Evolutionary conservation across 2,329 filamentous ascomycete species (phyloP), one percentile per base, ranked within the genome.

Genomic region (Trichoderma afroharzianum): DNA sequence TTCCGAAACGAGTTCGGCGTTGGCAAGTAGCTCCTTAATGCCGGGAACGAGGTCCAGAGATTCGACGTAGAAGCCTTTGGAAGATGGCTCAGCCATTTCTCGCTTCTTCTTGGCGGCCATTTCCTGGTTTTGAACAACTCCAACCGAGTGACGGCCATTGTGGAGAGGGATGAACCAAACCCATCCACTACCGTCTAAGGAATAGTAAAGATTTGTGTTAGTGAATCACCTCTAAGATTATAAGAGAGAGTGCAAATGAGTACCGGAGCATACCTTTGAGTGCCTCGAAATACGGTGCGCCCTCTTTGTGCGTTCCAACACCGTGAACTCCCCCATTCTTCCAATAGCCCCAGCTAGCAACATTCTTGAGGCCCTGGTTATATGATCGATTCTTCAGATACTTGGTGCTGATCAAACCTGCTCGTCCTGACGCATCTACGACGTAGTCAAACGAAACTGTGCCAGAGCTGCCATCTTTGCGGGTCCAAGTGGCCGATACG

Each of bases 261-360:
- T 21, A n/a, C 4, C 9, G 1, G 50, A 14, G 59, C 70, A 64
- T 71, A 80, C 79, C 79, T 67, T 75, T 59, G 11, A 85, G 73
- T 1, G 82, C 83, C 74, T 86, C 84, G 72, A 86, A 86, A 66
- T 79, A 83, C 0, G 84, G 84, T 0, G 75, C 75, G 12, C 78
- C 78, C 43, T 83, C 81, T 68, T 74, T 77, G 7, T 73, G 55
- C 0, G 81, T 83, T 4, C 82, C 83, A 3, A 64, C 15, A 5
- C 73, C 80, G 71, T 83, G 84, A 0, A 71, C 9, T 4, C 74
- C 77, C 7, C 75, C 78, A 8, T 77, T 78, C 63, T 81, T 80
- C 79, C 80, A 88, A 74, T 87, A 88, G 0, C 77, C 82, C 85
- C 85, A 87, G 64, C 73, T 83, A 6, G 86, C 85, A 11, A 86